Conservation (phyloP, 73 alveolate genomes). For the Symbiodinium natans region DNA sequence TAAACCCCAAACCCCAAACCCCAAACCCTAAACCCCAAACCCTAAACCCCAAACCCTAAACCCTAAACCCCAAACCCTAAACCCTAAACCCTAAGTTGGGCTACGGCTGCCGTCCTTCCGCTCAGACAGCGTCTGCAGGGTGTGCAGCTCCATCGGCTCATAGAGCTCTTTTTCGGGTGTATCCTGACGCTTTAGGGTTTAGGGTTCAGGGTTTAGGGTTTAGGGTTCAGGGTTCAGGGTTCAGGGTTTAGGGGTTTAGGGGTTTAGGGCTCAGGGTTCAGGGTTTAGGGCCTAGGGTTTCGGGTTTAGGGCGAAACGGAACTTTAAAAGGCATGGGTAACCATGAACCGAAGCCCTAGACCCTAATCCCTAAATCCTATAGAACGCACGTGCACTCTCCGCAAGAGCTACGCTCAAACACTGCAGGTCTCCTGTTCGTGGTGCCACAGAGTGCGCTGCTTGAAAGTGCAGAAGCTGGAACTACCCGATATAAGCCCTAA, state of each 20-base stretch:
- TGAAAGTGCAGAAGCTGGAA: not conserved
- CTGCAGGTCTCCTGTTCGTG: no score
- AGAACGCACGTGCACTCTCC: no score
- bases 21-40: not conserved
- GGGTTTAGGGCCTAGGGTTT: no score
- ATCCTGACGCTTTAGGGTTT: not conserved
- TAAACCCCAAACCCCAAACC: not conserved
- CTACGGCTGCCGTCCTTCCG: not conserved
- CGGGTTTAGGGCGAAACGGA: no score
- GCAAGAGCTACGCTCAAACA: not conserved
- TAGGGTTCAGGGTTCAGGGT: no score
- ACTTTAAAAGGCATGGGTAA: no score
- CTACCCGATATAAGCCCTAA: no score
- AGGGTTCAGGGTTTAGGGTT: no score
- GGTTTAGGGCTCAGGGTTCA: no score
- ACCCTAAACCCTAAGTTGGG: not conserved
- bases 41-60: not conserved
- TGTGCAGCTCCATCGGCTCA: not conserved
- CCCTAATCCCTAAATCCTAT: no score
- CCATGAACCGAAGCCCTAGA: no score
- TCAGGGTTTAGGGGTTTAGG: no score
- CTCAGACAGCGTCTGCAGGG: not conserved
- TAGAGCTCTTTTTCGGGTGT: not conserved
- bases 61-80: not conserved
- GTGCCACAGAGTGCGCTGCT: not conserved